Percentiles rank a stretch among this genome's conserved stretches.
Evolutionary conservation across 2,329 filamentous ascomycete species (phyloP).

Genomic region (Neophaeococcomyces aloes): DNA sequence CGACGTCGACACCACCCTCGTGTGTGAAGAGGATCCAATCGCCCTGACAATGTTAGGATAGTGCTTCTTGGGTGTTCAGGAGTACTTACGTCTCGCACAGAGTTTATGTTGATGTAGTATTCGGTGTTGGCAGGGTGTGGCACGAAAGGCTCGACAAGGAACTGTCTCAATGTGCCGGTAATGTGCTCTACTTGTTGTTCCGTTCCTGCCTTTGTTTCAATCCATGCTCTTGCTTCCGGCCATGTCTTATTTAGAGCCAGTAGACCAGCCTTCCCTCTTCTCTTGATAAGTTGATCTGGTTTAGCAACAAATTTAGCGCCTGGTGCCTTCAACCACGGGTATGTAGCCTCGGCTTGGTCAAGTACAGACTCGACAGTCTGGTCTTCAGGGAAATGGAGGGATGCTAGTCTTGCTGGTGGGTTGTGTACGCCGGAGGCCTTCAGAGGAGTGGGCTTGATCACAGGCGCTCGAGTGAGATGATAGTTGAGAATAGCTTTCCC

Average conservation of each 20-base stretch:
- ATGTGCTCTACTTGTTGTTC: constrained; percentile 85
- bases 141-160: constrained; percentile 97
- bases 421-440: constrained; percentile 79
- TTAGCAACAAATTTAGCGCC: constrained; percentile 94
- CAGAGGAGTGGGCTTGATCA: constrained; percentile 96
- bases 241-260: constrained; percentile 95
- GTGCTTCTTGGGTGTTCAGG: not conserved
- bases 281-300: constrained; percentile 99
- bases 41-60: constrained; percentile 48
- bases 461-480: constrained; percentile 92
- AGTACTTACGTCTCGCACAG: constrained; percentile 84
- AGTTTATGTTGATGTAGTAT: constrained; percentile 99
- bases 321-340: constrained; percentile 80
- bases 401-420: constrained; percentile 78
- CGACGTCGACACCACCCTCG: constrained; percentile 98
- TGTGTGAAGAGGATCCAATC: constrained; percentile 99
- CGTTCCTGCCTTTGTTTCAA: constrained; percentile 86
- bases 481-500: constrained; percentile 99
- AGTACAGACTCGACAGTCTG: constrained; percentile 72
- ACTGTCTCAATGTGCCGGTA: constrained; percentile 78
- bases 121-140: constrained; percentile 91
- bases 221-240: constrained; percentile 87
- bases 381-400: constrained; percentile 86
- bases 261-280: constrained; percentile 96
- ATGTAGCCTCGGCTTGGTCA: constrained; percentile 89